phyloP scores from a whole-genome alignment of 139 green algal genomes.

The Chlamydomonas incerta region DNA sequence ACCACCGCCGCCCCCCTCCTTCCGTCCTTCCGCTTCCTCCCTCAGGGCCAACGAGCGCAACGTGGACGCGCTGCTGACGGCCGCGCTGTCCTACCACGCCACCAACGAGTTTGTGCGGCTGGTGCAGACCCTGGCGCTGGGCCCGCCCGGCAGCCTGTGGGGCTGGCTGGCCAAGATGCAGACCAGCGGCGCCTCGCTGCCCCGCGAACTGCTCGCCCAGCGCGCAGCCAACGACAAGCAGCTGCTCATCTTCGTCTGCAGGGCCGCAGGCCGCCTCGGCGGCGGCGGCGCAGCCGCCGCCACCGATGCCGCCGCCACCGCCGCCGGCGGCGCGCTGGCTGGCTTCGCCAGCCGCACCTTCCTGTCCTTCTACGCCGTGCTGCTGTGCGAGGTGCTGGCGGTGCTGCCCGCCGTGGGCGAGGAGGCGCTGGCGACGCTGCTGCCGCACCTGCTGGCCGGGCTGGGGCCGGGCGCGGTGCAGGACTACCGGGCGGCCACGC shows the following conservation, averaged over 20 bases:
- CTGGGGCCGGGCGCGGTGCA: conserved; percentile 48
- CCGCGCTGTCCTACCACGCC: conserved; percentile 87
- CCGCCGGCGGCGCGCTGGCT: neutral
- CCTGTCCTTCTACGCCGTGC: conserved; percentile 81
- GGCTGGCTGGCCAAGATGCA: conserved; percentile 80
- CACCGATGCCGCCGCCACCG: neutral
- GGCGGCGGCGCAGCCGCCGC: neutral
- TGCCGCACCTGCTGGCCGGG: conserved; percentile 79
- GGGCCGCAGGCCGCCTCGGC: conserved; percentile 55
- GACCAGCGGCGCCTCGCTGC: conserved; percentile 70
- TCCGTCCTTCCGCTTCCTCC: neutral
- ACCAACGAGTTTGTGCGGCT: conserved; percentile 94
- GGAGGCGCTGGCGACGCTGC: conserved; percentile 59
- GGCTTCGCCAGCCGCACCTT: conserved; percentile 19
- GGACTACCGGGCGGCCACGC: conserved; percentile 77
- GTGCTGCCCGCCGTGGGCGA: conserved; percentile 41
- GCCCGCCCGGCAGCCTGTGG: conserved; percentile 59
- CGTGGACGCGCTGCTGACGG: conserved; percentile 78
- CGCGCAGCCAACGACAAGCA: conserved; percentile 76
- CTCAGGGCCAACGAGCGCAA: conserved; percentile 87
- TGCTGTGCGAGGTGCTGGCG: conserved; percentile 69
- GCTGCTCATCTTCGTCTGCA: conserved; percentile 71
- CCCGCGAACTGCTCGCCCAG: conserved; percentile 72
- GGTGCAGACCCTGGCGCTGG: conserved; percentile 75
- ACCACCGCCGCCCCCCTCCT: too few relatives aligned